phyloP scores from a whole-genome alignment of 441 rosid genomes.

The Theobroma grandiflorum region DNA sequence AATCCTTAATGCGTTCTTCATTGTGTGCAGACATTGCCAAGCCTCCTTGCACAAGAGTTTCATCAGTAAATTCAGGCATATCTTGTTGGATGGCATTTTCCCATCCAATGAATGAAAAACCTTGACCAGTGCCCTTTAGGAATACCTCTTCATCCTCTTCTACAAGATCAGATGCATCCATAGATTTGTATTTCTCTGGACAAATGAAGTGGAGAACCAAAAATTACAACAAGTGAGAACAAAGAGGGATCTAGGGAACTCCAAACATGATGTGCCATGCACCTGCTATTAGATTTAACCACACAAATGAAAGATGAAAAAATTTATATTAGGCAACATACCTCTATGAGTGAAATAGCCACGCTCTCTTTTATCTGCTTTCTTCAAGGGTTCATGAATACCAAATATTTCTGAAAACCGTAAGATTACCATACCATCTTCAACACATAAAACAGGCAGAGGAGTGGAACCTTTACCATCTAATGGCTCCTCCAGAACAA shows the following conservation, averaged over 20 bases:
- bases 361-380: conserved; percentile 66
- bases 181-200: conserved; percentile 67
- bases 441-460: conserved; percentile 83
- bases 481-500: conserved; percentile 46
- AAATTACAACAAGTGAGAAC: conserved; percentile 27
- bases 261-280: conserved; percentile 10
- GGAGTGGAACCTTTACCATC: conserved; percentile 63
- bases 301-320: not conserved
- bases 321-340: conserved; percentile 37
- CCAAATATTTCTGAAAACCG: conserved; percentile 97
- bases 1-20: conserved; percentile 50
- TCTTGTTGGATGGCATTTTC: conserved; percentile 50
- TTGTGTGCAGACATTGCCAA: conserved; percentile 41
- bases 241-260: conserved; percentile 8
- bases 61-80: conserved; percentile 43
- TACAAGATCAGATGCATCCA: conserved; percentile 68
- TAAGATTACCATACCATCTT: conserved; percentile 87
- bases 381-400: conserved; percentile 80
- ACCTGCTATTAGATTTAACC: conserved; percentile 8
- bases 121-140: conserved; percentile 63
- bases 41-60: conserved; percentile 42
- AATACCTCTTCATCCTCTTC: conserved; percentile 95
- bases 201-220: conserved; percentile 35
- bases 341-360: conserved; percentile 69
- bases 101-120: conserved; percentile 43